These are phyloP conservation scores for Phytophthora ohioensis DNA, from an alignment of 352 stramenopile genomes.

Conservation along the genomic window DNA sequence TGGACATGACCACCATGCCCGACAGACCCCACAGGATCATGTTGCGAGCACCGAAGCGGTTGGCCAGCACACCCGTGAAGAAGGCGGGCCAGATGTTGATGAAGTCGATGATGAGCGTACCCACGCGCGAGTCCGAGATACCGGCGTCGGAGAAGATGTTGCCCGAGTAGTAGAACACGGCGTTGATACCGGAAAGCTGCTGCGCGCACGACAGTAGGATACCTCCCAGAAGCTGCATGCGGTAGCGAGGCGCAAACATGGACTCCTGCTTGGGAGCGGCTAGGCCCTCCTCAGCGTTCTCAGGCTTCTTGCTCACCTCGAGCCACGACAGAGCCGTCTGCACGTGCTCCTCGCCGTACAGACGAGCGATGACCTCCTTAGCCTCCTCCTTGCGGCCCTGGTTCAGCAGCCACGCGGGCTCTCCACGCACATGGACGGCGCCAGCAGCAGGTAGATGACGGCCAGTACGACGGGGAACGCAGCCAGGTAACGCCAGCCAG, in stretches of 20 bases:
- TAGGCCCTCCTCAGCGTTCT: conserved; percentile 18
- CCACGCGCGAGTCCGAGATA: conserved; percentile 35
- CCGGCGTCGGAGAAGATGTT: conserved; percentile 31
- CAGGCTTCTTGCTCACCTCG: conserved; percentile 22
- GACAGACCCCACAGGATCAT: conserved; percentile 60
- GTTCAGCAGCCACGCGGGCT: conserved; percentile 52
- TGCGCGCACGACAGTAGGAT: conserved; percentile 46
- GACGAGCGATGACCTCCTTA: conserved; percentile 33
- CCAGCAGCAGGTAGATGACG: conserved; percentile 29
- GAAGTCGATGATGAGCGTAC: conserved; percentile 36
- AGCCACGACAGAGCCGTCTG: conserved; percentile 37
- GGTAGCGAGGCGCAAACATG: conserved; percentile 40
- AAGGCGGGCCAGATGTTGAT: conserved; percentile 38
- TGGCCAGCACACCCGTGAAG: conserved; percentile 33
- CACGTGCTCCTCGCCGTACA: conserved; percentile 46
- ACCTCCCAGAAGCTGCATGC: conserved; percentile 54
- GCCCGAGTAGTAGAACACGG: conserved; percentile 24
- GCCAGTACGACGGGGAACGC: conserved; percentile 28
- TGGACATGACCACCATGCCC: conserved; percentile 42
- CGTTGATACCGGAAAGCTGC: conserved; percentile 27
- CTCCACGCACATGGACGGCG: conserved; percentile 34
- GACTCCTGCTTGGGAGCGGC: conserved; percentile 36
- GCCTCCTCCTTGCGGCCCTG: conserved; percentile 43
- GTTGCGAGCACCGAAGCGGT: conserved; percentile 54
- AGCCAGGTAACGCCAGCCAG: conserved; percentile 36